phyloP scores from a whole-genome alignment of 352 stramenopile species.

The Phytopythium vexans region DNA sequence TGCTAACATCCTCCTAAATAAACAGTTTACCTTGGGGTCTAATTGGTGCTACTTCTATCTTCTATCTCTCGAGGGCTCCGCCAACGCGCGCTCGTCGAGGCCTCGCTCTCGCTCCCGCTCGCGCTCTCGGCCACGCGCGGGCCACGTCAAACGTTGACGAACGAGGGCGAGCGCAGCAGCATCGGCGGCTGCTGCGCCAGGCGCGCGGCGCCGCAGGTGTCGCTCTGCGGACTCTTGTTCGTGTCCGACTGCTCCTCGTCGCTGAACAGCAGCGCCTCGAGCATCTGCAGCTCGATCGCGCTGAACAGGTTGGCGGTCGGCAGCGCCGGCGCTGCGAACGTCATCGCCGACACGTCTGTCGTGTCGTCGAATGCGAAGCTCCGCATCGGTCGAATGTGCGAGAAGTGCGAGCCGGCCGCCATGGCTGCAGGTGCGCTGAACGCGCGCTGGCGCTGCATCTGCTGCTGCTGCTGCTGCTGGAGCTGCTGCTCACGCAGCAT shows the following conservation, averaged over 20 bases:
- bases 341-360: no score
- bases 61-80: no score
- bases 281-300: conserved; percentile 42
- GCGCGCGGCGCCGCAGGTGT: no score
- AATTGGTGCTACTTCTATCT: no score
- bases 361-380: no score
- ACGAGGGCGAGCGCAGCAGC: conserved; percentile 21
- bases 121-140: not conserved
- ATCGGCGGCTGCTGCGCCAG: conserved; percentile 12
- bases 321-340: no score
- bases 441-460: conserved; percentile 15
- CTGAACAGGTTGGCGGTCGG: conserved; percentile 27
- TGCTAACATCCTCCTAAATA: no score
- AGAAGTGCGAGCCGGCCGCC: conserved; percentile 30
- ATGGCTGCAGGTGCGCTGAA: conserved; percentile 15
- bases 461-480: conserved; percentile 23
- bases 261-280: conserved; percentile 52
- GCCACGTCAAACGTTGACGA: conserved; percentile 32
- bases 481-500: conserved; percentile 34
- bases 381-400: not conserved
- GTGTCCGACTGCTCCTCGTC: conserved; percentile 38
- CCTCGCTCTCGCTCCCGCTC: no score
- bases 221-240: conserved; percentile 13
- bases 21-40: no score
- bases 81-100: no score